phyloP scores from a whole-genome alignment of 2,329 filamentous ascomycete genomes.

The Teratosphaeria nubilosa region DNA sequence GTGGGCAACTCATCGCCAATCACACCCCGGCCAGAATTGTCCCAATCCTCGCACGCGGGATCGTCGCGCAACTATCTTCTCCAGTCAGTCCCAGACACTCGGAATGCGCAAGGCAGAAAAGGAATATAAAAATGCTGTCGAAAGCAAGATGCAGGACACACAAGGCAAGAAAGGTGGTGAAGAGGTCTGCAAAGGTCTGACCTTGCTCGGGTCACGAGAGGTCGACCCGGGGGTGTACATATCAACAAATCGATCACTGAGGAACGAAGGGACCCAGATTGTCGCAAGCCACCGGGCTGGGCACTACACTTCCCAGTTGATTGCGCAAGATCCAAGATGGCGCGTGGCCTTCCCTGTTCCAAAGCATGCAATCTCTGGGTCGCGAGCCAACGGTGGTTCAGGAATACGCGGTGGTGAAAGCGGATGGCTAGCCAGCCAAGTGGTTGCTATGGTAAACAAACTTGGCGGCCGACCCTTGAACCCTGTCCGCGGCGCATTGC shows the following conservation, averaged over 20 bases:
- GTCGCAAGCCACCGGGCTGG: not conserved
- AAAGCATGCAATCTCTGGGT: not conserved
- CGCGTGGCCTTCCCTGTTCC: not conserved
- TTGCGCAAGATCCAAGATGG: slow-evolving; percentile 1
- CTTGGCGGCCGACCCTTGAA: not conserved
- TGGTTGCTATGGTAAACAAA: not conserved
- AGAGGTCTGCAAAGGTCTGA: not conserved
- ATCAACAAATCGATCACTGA: not conserved
- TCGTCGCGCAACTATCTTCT: not conserved
- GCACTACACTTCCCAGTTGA: not conserved
- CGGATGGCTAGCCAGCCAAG: not conserved
- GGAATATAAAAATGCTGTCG: not conserved
- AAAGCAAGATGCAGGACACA: not conserved
- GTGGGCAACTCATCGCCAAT: not conserved
- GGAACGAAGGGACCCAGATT: not conserved
- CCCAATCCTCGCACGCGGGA: not conserved
- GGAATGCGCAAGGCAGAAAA: not conserved
- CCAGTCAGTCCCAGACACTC: too few relatives aligned
- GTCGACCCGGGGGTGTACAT: not conserved
- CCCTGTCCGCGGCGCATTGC: not conserved
- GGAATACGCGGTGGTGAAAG: not conserved
- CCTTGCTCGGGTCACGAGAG: not conserved
- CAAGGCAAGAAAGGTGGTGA: not conserved
- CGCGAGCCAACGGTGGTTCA: not conserved
- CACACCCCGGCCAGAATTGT: not conserved